Evolutionary conservation across 306 rosid genomes (phyloP).

Genomic region (Fragaria vesca): DNA sequence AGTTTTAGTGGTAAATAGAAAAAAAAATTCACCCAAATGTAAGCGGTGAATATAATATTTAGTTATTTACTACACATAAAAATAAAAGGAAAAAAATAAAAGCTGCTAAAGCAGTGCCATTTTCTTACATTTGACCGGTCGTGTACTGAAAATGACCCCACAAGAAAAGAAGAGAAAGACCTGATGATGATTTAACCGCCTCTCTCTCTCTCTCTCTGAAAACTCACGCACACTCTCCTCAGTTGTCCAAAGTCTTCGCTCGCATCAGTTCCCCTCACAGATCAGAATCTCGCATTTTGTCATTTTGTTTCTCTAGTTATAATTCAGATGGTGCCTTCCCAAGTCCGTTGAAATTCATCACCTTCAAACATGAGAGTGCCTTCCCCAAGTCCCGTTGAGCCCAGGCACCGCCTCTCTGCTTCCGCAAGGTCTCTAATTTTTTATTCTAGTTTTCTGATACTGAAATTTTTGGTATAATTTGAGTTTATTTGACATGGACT

Average conservation of each 20-base stretch:
- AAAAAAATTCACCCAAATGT: too few species aligned
- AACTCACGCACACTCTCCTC: too few species aligned
- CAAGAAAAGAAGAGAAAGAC: not conserved
- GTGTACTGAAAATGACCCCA: not conserved
- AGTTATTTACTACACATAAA: too few species aligned
- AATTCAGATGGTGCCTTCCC: conserved; percentile 27
- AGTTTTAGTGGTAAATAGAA: too few species aligned
- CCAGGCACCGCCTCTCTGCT: conserved; percentile 65
- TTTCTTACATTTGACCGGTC: too few species aligned
- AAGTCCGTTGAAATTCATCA: not conserved
- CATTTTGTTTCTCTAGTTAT: not conserved
- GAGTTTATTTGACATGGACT: not conserved
- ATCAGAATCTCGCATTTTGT: not conserved
- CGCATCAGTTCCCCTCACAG: not conserved
- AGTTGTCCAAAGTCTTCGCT: not conserved
- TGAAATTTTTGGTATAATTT: not conserved
- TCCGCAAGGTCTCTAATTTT: conserved; percentile 42
- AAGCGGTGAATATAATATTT: too few species aligned
- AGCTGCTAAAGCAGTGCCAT: too few species aligned
- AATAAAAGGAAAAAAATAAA: too few species aligned
- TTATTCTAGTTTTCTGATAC: not conserved
- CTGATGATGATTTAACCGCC: not conserved
- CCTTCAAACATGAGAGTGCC: conserved; percentile 59
- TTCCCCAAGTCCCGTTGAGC: conserved; percentile 59
- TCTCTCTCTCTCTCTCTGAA: not conserved